Conservation (phyloP, 352 stramenopile genomes). For the Pythium volutum region DNA sequence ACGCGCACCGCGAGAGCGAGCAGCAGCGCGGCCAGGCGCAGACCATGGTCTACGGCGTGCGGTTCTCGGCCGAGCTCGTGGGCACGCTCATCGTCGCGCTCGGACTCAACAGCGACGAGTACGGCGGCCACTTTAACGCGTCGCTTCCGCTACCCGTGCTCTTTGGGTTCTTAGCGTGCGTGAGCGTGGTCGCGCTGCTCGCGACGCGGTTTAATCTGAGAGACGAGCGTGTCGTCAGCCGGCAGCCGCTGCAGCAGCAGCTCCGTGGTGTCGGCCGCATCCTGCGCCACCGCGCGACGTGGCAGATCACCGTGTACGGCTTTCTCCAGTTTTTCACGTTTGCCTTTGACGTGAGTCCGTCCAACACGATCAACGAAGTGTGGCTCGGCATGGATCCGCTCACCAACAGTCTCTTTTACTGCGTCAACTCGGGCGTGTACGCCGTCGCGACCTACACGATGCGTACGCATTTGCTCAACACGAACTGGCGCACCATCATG, state of each 20-base stretch:
- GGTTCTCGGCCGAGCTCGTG: constrained; percentile 51
- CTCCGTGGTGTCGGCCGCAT: constrained; percentile 50
- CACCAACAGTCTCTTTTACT: constrained; percentile 56
- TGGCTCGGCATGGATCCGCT: constrained; percentile 65
- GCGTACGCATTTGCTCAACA: constrained; percentile 51
- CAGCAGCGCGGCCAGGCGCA: constrained; percentile 35
- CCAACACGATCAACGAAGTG: constrained; percentile 55
- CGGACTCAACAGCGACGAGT: constrained; percentile 57
- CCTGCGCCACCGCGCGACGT: constrained; percentile 60
- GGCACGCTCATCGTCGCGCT: constrained; percentile 53
- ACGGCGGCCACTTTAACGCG: constrained; percentile 46
- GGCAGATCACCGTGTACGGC: constrained; percentile 66
- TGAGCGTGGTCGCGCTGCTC: constrained; percentile 33
- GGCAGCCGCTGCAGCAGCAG: constrained; percentile 27
- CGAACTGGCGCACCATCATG: constrained; percentile 59
- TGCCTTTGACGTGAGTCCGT: constrained; percentile 48
- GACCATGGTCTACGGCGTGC: constrained; percentile 56
- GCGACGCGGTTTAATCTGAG: constrained; percentile 40
- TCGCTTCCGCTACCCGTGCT: constrained; percentile 40
- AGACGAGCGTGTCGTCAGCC: constrained; percentile 30
- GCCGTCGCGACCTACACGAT: constrained; percentile 53
- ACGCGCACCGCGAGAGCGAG: constrained; percentile 55
- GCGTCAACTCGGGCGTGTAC: constrained; percentile 47
- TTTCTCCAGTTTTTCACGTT: constrained; percentile 73
- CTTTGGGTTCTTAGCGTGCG: constrained; percentile 32